Evolutionary conservation across 805 yeast genomes (phyloP).

Genomic region (Zygosaccharomyces rouxii): DNA sequence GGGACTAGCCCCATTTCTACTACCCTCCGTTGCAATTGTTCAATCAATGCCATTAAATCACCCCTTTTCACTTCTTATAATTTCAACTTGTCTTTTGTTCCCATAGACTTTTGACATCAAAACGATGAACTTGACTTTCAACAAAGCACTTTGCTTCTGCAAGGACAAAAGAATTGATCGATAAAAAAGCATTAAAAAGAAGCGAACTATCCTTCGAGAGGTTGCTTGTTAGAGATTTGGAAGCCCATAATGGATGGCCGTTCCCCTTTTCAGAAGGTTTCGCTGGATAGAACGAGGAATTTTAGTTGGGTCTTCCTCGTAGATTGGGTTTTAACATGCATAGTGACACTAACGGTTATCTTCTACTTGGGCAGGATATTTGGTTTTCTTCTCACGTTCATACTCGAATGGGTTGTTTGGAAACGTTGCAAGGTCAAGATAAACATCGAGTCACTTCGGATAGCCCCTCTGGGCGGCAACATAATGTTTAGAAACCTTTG

Average conservation of each 20-base stretch:
- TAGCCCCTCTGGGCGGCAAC: slow-evolving; percentile 81
- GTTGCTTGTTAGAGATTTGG: neutral
- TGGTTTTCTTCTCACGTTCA: slow-evolving; percentile 53
- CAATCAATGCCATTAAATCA: slow-evolving; percentile 25
- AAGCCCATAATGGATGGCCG: slow-evolving; percentile 24
- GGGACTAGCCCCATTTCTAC: slow-evolving; percentile 46
- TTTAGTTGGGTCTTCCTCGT: slow-evolving; percentile 73
- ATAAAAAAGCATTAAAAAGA: neutral
- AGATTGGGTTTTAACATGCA: slow-evolving; percentile 71
- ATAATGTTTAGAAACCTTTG: slow-evolving; percentile 71
- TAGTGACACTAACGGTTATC: slow-evolving; percentile 57
- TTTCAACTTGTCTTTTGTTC: neutral
- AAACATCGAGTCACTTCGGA: slow-evolving; percentile 65
- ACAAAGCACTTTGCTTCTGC: neutral
- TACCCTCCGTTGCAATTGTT: slow-evolving; percentile 39
- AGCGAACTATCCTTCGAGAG: neutral
- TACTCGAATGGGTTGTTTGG: slow-evolving; percentile 60
- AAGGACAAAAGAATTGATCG: neutral
- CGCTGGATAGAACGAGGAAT: slow-evolving; percentile 30
- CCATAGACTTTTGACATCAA: neutral
- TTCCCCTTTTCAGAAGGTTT: slow-evolving; percentile 30
- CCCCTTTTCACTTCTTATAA: neutral
- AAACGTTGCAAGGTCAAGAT: slow-evolving; percentile 52
- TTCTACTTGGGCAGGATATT: slow-evolving; percentile 73
- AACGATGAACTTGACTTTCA: neutral